Evolutionary conservation across 2,329 filamentous ascomycete genomes (phyloP), one percentile per base, ranked within the genome.

Genomic region (Penicillium fuscoglaucum): DNA sequence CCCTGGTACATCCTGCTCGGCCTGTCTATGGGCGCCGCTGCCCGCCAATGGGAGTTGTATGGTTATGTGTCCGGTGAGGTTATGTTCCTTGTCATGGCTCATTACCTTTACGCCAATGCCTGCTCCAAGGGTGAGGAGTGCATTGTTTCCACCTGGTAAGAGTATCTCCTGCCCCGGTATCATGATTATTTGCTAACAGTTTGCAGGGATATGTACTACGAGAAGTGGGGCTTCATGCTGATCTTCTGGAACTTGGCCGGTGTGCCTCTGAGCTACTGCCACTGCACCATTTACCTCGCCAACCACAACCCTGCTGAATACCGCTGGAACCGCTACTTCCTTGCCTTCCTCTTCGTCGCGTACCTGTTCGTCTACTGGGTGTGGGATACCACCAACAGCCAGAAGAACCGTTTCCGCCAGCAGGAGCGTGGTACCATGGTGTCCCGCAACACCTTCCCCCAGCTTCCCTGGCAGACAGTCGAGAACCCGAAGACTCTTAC

Each of bases 221-320:
- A 96, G 82, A 96, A 96, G 79, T 93, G 90, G 86, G 92, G 92
- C 52, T 96, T 96, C 81, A 96, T 96, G 92, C 85, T 96, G 66
- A 96, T 96, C 76, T 96, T 96, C 85, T 96, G 92, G 92, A 96
- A 96, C 78, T 82, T 96, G 73, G 91, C 92, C 47, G 92, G 92
- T 66, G 92, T 96, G 28, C 92, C 92, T 15, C 83, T 96, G 52
- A 92, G 87, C 55, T 96, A 96, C 83, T 96, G 91, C 80, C 92
- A 96, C 81, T 95, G 90, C 83, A 93, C 90, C 49, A 86, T 96
- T 68, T 96, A 90, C 78, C 83, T 96, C 51, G 91, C 91, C 65
- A 93, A 90, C 76, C 91, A 96, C 74, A 79, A 89, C 69, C 90
- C 93, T 0, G 82, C 85, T 37, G 85, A 86, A 58, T 96, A 96